Evolutionary conservation across 768 basidiomycete species (phyloP).

Genomic region (Mrakia blollopis): DNA sequence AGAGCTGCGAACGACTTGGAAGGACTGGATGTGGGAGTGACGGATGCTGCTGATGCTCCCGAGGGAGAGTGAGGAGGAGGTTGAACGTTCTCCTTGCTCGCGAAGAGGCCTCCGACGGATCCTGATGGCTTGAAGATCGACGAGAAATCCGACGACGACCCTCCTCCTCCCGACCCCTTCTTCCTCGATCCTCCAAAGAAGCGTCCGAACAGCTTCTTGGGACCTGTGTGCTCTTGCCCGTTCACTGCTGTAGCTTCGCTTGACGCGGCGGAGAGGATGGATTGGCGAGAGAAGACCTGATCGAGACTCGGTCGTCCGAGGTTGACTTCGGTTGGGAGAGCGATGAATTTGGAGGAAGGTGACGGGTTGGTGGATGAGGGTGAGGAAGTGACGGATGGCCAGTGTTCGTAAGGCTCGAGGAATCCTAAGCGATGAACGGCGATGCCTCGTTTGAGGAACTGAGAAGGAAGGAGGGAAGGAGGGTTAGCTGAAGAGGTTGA

Average conservation of each 20-base stretch:
- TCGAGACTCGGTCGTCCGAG: conserved; percentile 14
- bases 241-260: not conserved
- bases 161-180: conserved; percentile 7
- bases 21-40: conserved; percentile 10
- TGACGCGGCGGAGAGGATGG: not conserved
- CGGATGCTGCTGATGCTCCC: not conserved
- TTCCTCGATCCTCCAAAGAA: not conserved
- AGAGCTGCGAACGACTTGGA: conserved; percentile 5
- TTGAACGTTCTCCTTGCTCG: conserved; percentile 2
- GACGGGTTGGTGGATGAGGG: not conserved
- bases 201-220: conserved; percentile 21
- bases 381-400: conserved; percentile 4
- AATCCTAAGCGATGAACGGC: conserved; percentile 5
- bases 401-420: conserved; percentile 21
- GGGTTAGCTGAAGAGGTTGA: not conserved
- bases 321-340: conserved; percentile 7
- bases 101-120: conserved; percentile 2
- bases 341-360: not conserved
- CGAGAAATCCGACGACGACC: not conserved
- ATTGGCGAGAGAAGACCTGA: conserved; percentile 12
- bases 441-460: conserved; percentile 16
- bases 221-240: not conserved
- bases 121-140: conserved; percentile 12
- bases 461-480: not conserved
- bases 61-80: not conserved